These are phyloP conservation scores for Colletotrichum navitas DNA, from an alignment of 2,329 filamentous ascomycete genomes.

Conservation along the genomic window DNA sequence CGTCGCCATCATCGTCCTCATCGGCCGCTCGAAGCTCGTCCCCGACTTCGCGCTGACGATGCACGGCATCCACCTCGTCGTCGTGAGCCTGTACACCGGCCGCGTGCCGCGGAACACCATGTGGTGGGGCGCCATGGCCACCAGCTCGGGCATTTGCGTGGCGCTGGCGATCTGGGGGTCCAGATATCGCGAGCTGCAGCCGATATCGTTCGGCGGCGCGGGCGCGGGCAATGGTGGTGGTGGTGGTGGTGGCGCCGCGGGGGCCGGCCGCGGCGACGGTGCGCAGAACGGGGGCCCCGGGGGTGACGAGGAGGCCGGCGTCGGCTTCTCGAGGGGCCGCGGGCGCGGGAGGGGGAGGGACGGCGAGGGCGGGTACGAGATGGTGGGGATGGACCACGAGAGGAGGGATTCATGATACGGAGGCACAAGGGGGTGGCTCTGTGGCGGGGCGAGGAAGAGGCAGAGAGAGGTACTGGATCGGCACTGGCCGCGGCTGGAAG, in stretches of 20 bases:
- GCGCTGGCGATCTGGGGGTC: constrained; percentile 89
- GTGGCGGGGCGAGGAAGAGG: not conserved
- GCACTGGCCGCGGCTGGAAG: constrained; percentile 9
- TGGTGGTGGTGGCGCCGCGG: constrained; percentile 42
- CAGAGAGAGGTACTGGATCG: not conserved
- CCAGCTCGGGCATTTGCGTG: constrained; percentile 60
- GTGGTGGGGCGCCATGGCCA: constrained; percentile 81
- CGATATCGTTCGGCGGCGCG: constrained; percentile 84
- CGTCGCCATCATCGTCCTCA: constrained; percentile 83
- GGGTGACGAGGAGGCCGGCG: constrained; percentile 57
- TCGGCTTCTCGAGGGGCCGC: constrained; percentile 63
- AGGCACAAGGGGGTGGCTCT: too few relatives aligned
- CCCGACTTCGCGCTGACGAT: constrained; percentile 94
- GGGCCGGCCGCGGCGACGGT: constrained; percentile 42
- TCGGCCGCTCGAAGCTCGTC: constrained; percentile 92
- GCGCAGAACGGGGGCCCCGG: constrained; percentile 44
- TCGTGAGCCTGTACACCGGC: constrained; percentile 83
- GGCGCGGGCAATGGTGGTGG: constrained; percentile 47
- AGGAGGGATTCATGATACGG: constrained; percentile 42
- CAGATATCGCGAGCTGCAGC: constrained; percentile 87
- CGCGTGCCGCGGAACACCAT: constrained; percentile 81
- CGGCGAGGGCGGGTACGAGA: constrained; percentile 73
- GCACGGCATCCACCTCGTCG: constrained; percentile 83
- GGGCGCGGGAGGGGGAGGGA: constrained; percentile 67
- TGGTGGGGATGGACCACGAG: constrained; percentile 66